Base-by-base conservation (phyloP, 1,284 basidiomycete species). In the Trametes versicolor region DNA sequence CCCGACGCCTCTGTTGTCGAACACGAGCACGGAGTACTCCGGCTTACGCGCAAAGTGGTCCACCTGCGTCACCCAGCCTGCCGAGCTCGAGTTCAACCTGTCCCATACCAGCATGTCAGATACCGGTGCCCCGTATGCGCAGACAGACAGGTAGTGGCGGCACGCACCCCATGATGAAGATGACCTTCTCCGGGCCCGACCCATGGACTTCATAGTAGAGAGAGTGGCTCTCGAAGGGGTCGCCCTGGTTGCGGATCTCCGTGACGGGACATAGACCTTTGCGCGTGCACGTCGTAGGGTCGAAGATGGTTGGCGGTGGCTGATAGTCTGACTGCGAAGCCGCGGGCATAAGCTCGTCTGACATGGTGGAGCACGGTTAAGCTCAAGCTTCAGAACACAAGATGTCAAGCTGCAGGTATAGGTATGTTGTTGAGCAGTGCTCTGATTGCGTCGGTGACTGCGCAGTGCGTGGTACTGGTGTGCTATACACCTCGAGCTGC, bases 1-100 rank as follows among this genome's bases (percentile, higher is more conserved):
- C 6, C 95, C 93, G 2, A 94, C 94, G 1, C 95, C 95, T 41
- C 94, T 85, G 73, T 97, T 96, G 76, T 97, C 95, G 70, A 96
- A 93, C 0, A 95, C 93, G 2, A 97, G 81, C 8, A 88, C 80
- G 0, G 88, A 87, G 65, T 90, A 85, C 50, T 83, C 77, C 10
- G 81, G 78, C 15, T 77, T 72, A 25, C 79, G 75, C 15, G 79
- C 81, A 67, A 92, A 91, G 70, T 90, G 77, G 10, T 82, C 74
- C 3, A 92, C 86, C 71, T 91, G 91, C 1, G 78, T 74, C 2
- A 76, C 73, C 92, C 91, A 93, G 1, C 82, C 82, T 70, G 90
- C 91, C 5, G 83, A 86, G 59, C 80, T 87, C 65, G 83, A 82
- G 74, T 90, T 91, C 66, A 93, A 69, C 10, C 87, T 82, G 65